Base-by-base conservation (phyloP, 169 alveolate genomes). In the Plasmodium gaboni region DNA sequence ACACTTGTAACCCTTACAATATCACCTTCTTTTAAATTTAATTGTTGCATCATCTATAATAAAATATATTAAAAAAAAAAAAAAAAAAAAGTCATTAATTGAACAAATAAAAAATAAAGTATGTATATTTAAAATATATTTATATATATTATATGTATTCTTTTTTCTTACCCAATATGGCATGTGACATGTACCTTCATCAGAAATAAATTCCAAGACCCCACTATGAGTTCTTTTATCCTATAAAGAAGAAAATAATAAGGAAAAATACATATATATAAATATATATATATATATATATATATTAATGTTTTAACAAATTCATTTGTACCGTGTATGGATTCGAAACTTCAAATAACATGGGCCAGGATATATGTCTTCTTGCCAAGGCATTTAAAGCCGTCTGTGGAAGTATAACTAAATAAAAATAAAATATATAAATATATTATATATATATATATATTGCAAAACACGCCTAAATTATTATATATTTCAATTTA, bases 121-220 rank as follows among this genome's bases (percentile, higher is more conserved):
- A 32, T 44, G 8, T 15, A 4, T 22, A 12, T 26, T 42, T 44
- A 57, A n/a, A 24, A 42, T 12, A 32, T 32, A 32, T 7, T 3
- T 32, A 32, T 7, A 32, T 32, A 32, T 32, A 32, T 32, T 32
- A 32, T 32, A 32, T 0, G 8, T 26, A 17, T 19, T 50, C 42
- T 13, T 60, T 3, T 28, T 74, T 88, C 60, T 53, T 71, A 95
- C 97, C 98, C 99, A 97, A 74, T 95, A 96, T 59, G 99, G 99
- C 80, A 97, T 90, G 74, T 96, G 96, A 70, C 98, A 97, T 26
- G 95, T 94, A 3, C 99, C 99, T 80, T 97, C 99, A 74, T 97
- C 99, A 32, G 99, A 98, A 19, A 97, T 93, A 83, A 97, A 97
- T 71, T 97, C 99, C 12, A 96, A 92, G 1, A 97, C 99, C 1